Evolutionary conservation across 495 filamentous ascomycete genomes (phyloP), one percentile per base, ranked within the genome.

Genomic region (Acidiella bohemica): DNA sequence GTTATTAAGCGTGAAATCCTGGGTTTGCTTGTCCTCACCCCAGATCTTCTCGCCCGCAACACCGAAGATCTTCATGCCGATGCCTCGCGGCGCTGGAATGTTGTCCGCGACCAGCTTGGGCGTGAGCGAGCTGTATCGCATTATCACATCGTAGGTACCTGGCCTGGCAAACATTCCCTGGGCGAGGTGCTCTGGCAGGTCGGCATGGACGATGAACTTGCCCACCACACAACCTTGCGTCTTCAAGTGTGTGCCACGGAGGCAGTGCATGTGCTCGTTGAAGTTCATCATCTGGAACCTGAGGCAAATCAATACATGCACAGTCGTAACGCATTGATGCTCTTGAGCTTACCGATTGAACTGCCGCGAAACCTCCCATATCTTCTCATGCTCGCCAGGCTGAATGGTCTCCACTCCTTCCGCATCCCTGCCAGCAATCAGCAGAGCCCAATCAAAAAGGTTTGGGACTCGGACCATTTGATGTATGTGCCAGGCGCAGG

Each of bases 1-100:
- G 47, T 55, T 62, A 46, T 72, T 70, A 42, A 70, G 65, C 25
- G 66, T 60, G 38, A 66, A 63, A 48, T 67, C 63, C 36, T 68
- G 63, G 5, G 65, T 62, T 2, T 59, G 51, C 26, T 45, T 57
- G 42, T 54, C 56, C 36, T 59, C 52, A 27, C 59, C 61, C 39
- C 64, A 65, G 49, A 64, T 63, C 43, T 51, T 51, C 29, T 69
- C 63, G n/a, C 65, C 63, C 10, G 59, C 28, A 17, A 67, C 56
- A 32, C 59, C 57, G 45, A 65, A 67, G 18, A 68, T 52, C 51
- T 70, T 70, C 53, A 68, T 70, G 16, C 58, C 62, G 41, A 70
- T 62, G 32, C 63, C 67, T 25, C 63, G 61, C 11, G 61, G 67
- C 36, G 66, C 60, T 2, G 61, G 47, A 34, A 68, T 61, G 30